A percentile compares a stretch with the other conserved stretches of the same genome.
Conservation (phyloP, 495 filamentous ascomycete genomes). For the Lepidopterella palustris region DNA sequence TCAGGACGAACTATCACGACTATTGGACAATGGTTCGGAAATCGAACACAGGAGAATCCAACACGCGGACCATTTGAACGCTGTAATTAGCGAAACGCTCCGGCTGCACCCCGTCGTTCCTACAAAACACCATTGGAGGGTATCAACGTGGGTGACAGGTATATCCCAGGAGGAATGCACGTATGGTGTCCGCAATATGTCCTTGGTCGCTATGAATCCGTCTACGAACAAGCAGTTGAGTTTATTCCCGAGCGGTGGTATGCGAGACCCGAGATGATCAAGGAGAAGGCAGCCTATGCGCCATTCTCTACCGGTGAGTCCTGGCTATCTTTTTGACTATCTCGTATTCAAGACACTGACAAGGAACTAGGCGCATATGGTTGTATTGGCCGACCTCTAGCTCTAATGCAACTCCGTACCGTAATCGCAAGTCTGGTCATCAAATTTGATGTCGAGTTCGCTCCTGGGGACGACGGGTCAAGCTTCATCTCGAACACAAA, state of each 20-base stretch:
- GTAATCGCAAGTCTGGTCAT: too few species aligned
- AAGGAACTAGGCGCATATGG: too few species aligned
- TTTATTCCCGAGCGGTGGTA: constrained; percentile 23
- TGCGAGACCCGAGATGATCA: constrained; percentile 8
- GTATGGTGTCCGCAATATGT: constrained; percentile 8
- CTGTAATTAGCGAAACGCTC: constrained; percentile 14
- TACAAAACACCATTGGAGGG: neutral
- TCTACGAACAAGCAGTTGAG: neutral
- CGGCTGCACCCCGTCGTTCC: constrained; percentile 9
- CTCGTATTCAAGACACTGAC: too few species aligned
- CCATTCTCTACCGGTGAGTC: constrained; percentile 12
- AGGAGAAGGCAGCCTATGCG: constrained; percentile 9
- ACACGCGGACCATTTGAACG: constrained; percentile 9
- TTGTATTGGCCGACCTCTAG: too few species aligned
- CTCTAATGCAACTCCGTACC: too few species aligned
- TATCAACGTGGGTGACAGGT: constrained; percentile 4
- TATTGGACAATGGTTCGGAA: too few species aligned
- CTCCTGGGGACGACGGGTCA: too few species aligned
- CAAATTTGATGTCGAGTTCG: too few species aligned
- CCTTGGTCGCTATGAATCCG: neutral
- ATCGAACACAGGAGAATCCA: neutral
- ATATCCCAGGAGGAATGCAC: constrained; percentile 8
- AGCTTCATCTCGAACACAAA: too few species aligned
- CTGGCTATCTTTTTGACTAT: too few species aligned
- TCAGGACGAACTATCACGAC: neutral